Evolutionary conservation across 345 rosid species (phyloP), one percentile per base, ranked within the genome.

Genomic region (Bruguiera sexangula): DNA sequence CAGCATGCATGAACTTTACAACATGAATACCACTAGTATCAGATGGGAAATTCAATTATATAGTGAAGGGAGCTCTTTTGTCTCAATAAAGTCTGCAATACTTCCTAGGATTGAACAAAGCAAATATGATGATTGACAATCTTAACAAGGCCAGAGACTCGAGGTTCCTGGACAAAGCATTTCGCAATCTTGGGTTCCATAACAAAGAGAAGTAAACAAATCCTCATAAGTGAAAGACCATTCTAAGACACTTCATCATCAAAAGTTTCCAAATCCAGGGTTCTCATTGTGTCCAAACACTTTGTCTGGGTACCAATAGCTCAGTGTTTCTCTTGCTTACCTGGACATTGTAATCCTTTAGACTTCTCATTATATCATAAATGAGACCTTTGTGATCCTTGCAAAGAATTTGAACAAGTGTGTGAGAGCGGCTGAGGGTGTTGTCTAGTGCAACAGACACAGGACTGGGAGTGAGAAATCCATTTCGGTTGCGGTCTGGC

Each of bases 381-480:
- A 86, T 63, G 59, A 89, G 89, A 68, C 94, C 94, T 75, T 89
- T 89, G 75, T 86, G 89, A 69, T 89, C 94, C 74, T 70, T 83
- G 81, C 94, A 86, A 16, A 70, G 67, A 57, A 89, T 80, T 68
- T 85, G 87, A 61, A 89, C 26, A 13, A 86, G 82, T 0, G 94
- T 89, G 77, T 82, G 91, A 6, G 88, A 81, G 51, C 85, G 89
- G 77, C 94, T 86, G 37, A 86, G 71, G 18, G 69, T 46, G 63
- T 86, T 89, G 78, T 89, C 94, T 68, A 86, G 81, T 0, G 78
- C 63, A 37, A 86, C 75, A 8, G 84, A 75, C 16, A 85, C 37
- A 15, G 86, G 75, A 37, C 68, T 43, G 27, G 82, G 75, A 66
- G 77, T 65, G 65, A 70, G 82, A 54, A 83, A 78, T 54, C 87